Evolutionary conservation across 192 early-diverging fungal species (phyloP), one percentile per base, ranked within the genome.

Genomic region (Oehlia diaphana): DNA sequence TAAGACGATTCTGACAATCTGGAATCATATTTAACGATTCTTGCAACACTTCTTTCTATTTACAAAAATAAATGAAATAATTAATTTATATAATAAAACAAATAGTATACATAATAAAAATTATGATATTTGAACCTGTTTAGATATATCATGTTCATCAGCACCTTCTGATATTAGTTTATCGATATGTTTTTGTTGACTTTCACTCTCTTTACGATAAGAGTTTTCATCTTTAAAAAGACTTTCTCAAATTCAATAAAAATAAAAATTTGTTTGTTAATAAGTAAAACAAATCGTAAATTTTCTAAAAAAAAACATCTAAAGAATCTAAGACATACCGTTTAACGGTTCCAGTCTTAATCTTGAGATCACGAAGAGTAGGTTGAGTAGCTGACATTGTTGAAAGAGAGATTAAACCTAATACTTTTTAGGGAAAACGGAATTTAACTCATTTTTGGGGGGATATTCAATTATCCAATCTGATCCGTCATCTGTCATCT

Each of bases 21-120:
- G 89, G 90, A 28, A 91, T 81, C 89, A 91, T 91, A 23, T 85
- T 81, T 58, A 82, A 67, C n/a, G 90, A 89, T 70, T 91, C 90
- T 16, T 87, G 85, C 14, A 91, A 83, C 14, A 91, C 90, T 76
- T 90, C 89, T 53, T 88, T 84, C 89, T 89, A 83, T 47, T 33
- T 64, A 42, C 37, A 74, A 6, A 31, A 78, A 21, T 53, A 37
- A 39, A 65, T 58, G 21, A 79, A 26, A 53, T 75, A 58, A 61
- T 61, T 26, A 13, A 28, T 31, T 26, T 33, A 9, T 9, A 16
- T 13, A 16, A 5, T 39, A 33, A 53, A 31, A 31, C 31, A 31
- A 31, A 31, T 31, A 31, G 2, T 31, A 31, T 31, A 53, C 5
- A 74, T 26, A 47, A 14, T 10, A 9, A 53, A 58, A 16, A 61